phyloP scores from a whole-genome alignment of 192 early-diverging fungal genomes.

The Rhizophagus sp. region DNA sequence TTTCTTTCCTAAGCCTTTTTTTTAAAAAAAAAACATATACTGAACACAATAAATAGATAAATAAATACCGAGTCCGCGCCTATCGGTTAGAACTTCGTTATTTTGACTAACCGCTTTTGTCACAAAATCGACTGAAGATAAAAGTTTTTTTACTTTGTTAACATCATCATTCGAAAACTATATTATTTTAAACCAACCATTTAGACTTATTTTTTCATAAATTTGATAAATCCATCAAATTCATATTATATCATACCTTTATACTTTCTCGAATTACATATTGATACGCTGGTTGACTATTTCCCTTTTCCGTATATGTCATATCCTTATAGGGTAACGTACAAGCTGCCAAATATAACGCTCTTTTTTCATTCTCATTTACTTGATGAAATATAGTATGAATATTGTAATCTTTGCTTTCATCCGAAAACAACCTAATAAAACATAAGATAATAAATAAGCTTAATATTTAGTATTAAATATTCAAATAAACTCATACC shows the following conservation, averaged over 20 bases:
- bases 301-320: slow-evolving; percentile 46
- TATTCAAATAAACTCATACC: slow-evolving; percentile 36
- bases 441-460: slow-evolving; percentile 32
- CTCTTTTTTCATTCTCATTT: slow-evolving; percentile 32
- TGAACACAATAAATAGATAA: not conserved
- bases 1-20: not conserved
- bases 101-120: slow-evolving; percentile 23
- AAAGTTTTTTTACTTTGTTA: not conserved
- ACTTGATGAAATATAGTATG: not conserved
- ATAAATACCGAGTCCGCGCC: not conserved
- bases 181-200: not conserved
- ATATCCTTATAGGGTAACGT: slow-evolving; percentile 56
- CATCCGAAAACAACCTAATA: slow-evolving; percentile 26
- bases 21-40: not conserved
- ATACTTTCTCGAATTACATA: slow-evolving; percentile 61
- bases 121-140: slow-evolving; percentile 7
- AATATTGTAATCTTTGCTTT: slow-evolving; percentile 31
- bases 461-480: slow-evolving; percentile 13
- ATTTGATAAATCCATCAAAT: not conserved
- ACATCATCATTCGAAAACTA: slow-evolving; percentile 9
- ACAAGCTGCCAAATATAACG: slow-evolving; percentile 58
- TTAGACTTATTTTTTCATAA: not conserved
- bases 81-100: not conserved
- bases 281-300: slow-evolving; percentile 42
- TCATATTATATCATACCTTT: slow-evolving; percentile 49